These are phyloP conservation scores for Cyclotella kingstonii DNA, from an alignment of 108 stramenopile genomes.

Conservation along the genomic window DNA sequence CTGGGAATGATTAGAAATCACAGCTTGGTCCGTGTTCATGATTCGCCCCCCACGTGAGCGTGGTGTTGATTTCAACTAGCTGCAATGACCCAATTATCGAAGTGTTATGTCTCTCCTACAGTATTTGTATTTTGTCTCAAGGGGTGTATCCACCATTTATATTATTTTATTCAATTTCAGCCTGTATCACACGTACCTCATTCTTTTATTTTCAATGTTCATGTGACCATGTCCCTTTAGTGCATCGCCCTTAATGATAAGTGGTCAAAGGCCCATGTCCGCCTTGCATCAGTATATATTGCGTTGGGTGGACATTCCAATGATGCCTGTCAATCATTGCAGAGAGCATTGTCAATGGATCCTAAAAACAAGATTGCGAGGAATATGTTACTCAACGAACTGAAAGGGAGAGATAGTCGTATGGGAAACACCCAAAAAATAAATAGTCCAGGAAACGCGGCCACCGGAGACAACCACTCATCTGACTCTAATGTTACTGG, in stretches of 20 bases:
- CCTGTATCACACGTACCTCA: neutral
- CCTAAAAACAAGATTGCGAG: constrained; percentile 58
- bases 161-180: neutral
- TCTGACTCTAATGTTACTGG: neutral
- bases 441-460: neutral
- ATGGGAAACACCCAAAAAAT: neutral
- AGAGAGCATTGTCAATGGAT: constrained; percentile 67
- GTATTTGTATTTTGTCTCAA: no score
- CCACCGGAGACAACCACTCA: neutral
- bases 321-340: constrained; percentile 79
- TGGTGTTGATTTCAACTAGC: constrained; percentile 20
- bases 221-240: constrained; percentile 7
- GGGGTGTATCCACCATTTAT: neutral
- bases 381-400: constrained; percentile 65
- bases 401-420: constrained; percentile 47
- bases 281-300: constrained; percentile 76
- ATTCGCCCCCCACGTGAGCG: constrained; percentile 24
- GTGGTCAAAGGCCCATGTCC: constrained; percentile 81
- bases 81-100: constrained; percentile 8
- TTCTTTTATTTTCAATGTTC: constrained; percentile 1
- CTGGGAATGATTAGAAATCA: constrained; percentile 14
- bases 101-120: neutral
- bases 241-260: constrained; percentile 66
- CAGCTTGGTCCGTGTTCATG: constrained; percentile 26
- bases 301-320: constrained; percentile 73